Percentiles rank a stretch among this genome's conserved stretches.
Evolutionary conservation across 2,329 filamentous ascomycete genomes (phyloP).

Genomic region (Lachnellula subtilissima): DNA sequence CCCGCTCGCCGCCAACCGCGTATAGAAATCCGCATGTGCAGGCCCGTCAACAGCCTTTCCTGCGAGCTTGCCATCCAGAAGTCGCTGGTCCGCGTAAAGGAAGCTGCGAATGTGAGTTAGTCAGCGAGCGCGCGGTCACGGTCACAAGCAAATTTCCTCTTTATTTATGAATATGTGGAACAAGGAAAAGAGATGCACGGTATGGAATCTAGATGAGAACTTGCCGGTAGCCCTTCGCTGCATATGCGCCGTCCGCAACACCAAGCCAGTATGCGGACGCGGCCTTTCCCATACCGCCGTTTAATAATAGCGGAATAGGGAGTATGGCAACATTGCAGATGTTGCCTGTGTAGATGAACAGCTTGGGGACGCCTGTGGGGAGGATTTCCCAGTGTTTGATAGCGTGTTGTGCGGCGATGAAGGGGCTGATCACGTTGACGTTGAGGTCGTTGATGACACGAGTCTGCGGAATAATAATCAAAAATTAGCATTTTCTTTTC

Average conservation of each 20-base stretch:
- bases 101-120: too few species aligned
- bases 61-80: too few species aligned
- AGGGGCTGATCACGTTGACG: neutral
- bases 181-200: too few species aligned
- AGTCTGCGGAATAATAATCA: too few species aligned
- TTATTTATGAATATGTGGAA: too few species aligned
- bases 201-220: neutral
- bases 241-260: neutral
- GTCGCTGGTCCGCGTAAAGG: too few species aligned
- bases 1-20: too few species aligned
- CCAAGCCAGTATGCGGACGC: neutral
- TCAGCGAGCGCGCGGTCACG: too few species aligned
- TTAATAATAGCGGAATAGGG: neutral
- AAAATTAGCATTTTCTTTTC: too few species aligned
- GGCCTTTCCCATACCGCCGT: neutral
- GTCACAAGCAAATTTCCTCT: too few species aligned
- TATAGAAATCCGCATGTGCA: too few species aligned
- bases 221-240: neutral
- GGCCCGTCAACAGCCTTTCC: too few species aligned
- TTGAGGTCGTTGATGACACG: neutral
- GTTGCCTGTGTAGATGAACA: conserved; percentile 6
- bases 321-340: neutral
- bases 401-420: neutral
- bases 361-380: neutral
- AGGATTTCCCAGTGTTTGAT: neutral